Conservation (phyloP, 352 stramenopile genomes). For the Pythium guiyangense region DNA sequence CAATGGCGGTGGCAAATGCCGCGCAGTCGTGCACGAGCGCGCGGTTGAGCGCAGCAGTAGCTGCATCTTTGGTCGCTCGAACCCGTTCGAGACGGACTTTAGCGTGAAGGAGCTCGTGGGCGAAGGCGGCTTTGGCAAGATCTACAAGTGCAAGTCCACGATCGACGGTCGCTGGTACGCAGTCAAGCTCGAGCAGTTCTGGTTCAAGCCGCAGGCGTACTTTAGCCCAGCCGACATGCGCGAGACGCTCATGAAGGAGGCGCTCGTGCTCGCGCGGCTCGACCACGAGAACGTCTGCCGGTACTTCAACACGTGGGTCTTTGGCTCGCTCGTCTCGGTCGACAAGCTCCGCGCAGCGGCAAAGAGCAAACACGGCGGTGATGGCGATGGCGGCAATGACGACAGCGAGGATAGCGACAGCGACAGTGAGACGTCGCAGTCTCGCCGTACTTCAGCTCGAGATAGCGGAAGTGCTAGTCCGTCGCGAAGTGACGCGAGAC, state of each 20-base stretch:
- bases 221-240: slow-evolving; percentile 80
- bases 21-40: slow-evolving; percentile 13
- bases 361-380: not conserved
- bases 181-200: slow-evolving; percentile 79
- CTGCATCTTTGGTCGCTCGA: slow-evolving; percentile 55
- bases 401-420: not conserved
- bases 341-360: slow-evolving; percentile 25
- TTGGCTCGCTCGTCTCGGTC: slow-evolving; percentile 58
- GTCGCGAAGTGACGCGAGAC: not conserved
- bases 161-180: slow-evolving; percentile 70
- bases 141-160: slow-evolving; percentile 76
- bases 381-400: not conserved
- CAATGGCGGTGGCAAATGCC: not conserved
- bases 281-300: slow-evolving; percentile 94
- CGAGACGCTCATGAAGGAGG: slow-evolving; percentile 91
- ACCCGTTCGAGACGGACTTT: slow-evolving; percentile 82
- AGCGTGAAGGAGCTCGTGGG: slow-evolving; percentile 57
- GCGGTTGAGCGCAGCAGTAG: slow-evolving; percentile 22
- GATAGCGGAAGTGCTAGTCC: not conserved
- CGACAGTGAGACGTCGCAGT: not conserved
- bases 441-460: no score
- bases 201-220: slow-evolving; percentile 79
- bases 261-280: slow-evolving; percentile 88
- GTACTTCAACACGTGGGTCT: slow-evolving; percentile 88
- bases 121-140: slow-evolving; percentile 71